Percentiles rank a stretch among this genome's conserved stretches.
phyloP scores from a whole-genome alignment of 805 yeast species.

The Starmerella scarabaei region DNA sequence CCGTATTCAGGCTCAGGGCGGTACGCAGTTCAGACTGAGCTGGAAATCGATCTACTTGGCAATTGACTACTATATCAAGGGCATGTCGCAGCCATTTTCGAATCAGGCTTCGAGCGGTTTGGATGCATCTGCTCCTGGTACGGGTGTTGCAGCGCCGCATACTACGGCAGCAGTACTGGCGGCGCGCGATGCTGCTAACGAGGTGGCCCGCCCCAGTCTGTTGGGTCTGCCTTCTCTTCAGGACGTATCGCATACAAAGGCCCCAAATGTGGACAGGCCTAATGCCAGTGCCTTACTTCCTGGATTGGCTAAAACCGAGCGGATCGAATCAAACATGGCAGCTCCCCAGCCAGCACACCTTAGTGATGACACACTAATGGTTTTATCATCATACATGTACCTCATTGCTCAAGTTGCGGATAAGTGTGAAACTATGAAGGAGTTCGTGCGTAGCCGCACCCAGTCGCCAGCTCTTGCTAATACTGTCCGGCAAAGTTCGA shows the following conservation, averaged over 20 bases:
- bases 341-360: no score
- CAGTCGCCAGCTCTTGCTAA: no score
- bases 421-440: background rate
- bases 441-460: background rate
- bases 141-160: background rate
- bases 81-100: slow-evolving; percentile 2
- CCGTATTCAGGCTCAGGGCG: background rate
- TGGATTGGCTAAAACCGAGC: background rate
- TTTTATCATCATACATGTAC: slow-evolving; percentile 60
- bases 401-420: slow-evolving; percentile 44
- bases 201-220: background rate
- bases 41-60: slow-evolving; percentile 17
- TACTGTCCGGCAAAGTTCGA: no score
- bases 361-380: slow-evolving; percentile 59
- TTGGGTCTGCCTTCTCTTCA: background rate
- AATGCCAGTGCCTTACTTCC: background rate
- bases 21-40: slow-evolving; percentile 28
- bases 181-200: background rate
- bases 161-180: background rate
- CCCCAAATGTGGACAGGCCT: background rate
- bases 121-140: background rate
- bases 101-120: no score
- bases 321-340: no score
- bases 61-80: slow-evolving; percentile 12
- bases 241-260: background rate